These are phyloP conservation scores for Trypanosomatidae sp. DNA, from an alignment of 208 protist genomes.

Conservation along the genomic window DNA sequence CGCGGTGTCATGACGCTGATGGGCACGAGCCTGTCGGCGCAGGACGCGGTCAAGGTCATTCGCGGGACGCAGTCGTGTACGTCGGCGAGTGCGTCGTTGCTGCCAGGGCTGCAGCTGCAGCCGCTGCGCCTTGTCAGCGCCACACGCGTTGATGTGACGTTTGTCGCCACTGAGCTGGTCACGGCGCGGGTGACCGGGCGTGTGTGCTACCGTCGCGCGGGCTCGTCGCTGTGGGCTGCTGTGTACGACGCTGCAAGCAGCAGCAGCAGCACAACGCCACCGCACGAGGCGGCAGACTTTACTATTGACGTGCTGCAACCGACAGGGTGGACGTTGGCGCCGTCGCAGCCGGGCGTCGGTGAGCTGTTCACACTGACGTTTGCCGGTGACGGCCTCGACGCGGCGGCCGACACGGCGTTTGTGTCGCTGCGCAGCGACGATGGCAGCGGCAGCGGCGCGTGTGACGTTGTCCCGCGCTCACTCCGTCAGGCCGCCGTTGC, in stretches of 20 bases:
- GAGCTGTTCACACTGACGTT: constrained; percentile 37
- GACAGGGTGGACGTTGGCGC: constrained; percentile 30
- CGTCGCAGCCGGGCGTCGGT: constrained; percentile 28
- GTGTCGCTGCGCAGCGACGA: too few relatives aligned
- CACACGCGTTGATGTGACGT: constrained; percentile 16
- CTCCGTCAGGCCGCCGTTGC: too few relatives aligned
- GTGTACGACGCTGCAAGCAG: constrained; percentile 25
- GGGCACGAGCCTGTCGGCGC: constrained; percentile 22
- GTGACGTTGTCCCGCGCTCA: too few relatives aligned
- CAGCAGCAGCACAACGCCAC: too few relatives aligned
- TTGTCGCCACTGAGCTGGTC: constrained; percentile 52
- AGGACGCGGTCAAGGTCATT: constrained; percentile 53
- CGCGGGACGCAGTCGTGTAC: constrained; percentile 23
- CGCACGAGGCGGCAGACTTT: constrained; percentile 43
- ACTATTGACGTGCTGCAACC: constrained; percentile 74
- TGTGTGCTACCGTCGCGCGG: constrained; percentile 60
- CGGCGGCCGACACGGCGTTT: constrained; percentile 37
- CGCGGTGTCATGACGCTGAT: constrained; percentile 34
- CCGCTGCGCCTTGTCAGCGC: constrained; percentile 6
- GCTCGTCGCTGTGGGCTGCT: constrained; percentile 28
- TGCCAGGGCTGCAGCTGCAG: constrained; percentile 41
- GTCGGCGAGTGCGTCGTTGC: constrained; percentile 28
- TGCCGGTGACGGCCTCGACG: constrained; percentile 37
- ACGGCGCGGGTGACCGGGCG: constrained; percentile 20
- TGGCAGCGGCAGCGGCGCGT: too few relatives aligned